Base-by-base conservation (phyloP, 2,329 filamentous ascomycete species). In the Myriosclerotinia curreyana region DNA sequence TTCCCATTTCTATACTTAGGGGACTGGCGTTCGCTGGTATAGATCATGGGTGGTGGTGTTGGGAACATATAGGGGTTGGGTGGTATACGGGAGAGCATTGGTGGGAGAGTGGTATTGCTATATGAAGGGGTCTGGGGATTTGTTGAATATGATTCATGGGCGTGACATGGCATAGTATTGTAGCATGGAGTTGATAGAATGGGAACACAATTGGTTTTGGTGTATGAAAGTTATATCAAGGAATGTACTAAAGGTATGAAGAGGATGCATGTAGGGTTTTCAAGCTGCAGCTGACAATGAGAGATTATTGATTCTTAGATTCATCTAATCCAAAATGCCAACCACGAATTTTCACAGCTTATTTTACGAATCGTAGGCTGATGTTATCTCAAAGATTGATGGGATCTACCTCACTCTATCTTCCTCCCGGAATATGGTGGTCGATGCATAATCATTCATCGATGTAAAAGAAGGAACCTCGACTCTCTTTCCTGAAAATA, bases 1-100 rank as follows among this genome's bases (percentile, higher is more conserved):
- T 96, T n/a, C 91, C 92, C 0, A 68, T 94, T 11, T 96, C 91
- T 62, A 73, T 82, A 0, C 72, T 92, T n/a, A 80, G 91, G 34
- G 83, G 82, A 2, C 42, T 93, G 20, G 88, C 89, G 0, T 78
- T 88, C 42, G 89, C 88, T 0, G 77, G 78, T 1, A 75, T 80
- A 22, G 84, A 82, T 0, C 86, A 90, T 71, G 77, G 80, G 0
- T 87, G 85, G 81, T 90, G 85, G 84, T 84, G 89, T 70, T 92
- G 88, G 84, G 79, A 81, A 67, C 74, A 79, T 40, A 28, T 71
- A 49, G 70, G 70, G 66, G 74, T 86, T 28, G 79, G 81, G 1
- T 87, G 83, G 83, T 81, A 88, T 75, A 75, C 71, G 2, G 88
- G 87, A 14, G 76, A 79, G 65, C 76, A 80, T 59, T 96, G 90